phyloP scores from a whole-genome alignment of 345 rosid species.

The Crucihimalaya himalaica region DNA sequence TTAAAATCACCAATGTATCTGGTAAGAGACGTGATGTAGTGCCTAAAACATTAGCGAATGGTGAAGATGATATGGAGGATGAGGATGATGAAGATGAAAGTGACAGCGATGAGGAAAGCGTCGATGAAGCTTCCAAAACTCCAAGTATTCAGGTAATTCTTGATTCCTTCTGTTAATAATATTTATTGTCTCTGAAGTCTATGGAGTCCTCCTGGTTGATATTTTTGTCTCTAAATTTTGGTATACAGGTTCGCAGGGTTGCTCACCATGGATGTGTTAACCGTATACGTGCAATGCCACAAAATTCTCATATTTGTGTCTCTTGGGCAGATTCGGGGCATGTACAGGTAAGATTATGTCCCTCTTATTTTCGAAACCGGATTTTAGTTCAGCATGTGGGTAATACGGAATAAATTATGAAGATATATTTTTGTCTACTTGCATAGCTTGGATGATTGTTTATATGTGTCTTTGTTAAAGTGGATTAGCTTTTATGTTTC shows the following conservation, averaged over 20 bases:
- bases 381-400: neutral
- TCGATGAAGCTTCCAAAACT: slow-evolving; percentile 52
- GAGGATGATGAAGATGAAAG: slow-evolving; percentile 59
- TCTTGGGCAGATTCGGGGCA: slow-evolving; percentile 93
- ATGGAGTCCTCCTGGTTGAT: slow-evolving; percentile 6
- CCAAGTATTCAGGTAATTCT: slow-evolving; percentile 72
- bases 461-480: neutral
- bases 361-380: neutral
- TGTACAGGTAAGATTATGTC: slow-evolving; percentile 65
- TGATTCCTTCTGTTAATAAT: slow-evolving; percentile 6
- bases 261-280: slow-evolving; percentile 88
- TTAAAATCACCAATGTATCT: slow-evolving; percentile 69
- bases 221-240: slow-evolving; percentile 24
- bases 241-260: slow-evolving; percentile 66
- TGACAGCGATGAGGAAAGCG: slow-evolving; percentile 80
- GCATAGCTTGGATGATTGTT: neutral
- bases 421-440: slow-evolving; percentile 4
- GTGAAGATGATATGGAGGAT: slow-evolving; percentile 58
- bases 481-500: slow-evolving; percentile 1
- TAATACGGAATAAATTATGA: neutral
- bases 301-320: slow-evolving; percentile 86
- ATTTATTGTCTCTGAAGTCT: neutral
- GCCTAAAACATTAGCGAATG: slow-evolving; percentile 51
- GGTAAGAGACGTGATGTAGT: slow-evolving; percentile 81
- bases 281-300: slow-evolving; percentile 89